A percentile compares a stretch with the other conserved stretches of the same genome.
These are phyloP conservation scores for Coemansia sp. DNA, from an alignment of 192 early-diverging fungal genomes.

Conservation along the genomic window DNA sequence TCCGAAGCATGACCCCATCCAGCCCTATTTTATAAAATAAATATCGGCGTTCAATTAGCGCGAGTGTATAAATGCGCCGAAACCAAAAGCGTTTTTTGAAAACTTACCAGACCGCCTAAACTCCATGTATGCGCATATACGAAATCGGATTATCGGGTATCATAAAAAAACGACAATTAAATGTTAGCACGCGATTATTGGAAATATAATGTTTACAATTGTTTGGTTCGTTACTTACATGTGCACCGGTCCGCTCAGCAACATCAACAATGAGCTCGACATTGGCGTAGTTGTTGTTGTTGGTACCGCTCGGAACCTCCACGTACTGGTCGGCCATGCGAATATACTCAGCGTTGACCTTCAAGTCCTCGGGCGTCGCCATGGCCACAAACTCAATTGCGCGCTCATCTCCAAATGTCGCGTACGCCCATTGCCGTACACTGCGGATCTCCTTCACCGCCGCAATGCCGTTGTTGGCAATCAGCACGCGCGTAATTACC, in stretches of 20 bases:
- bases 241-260: conserved; percentile 93
- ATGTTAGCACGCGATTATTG: no score
- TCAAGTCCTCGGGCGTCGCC: conserved; percentile 97
- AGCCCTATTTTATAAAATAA: no score
- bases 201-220: no score
- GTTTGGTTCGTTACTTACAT: no score
- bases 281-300: conserved; percentile 99
- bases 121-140: no score
- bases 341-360: conserved; percentile 98
- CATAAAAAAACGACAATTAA: no score
- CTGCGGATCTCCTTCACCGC: conserved; percentile 99
- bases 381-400: conserved; percentile 97
- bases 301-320: conserved; percentile 95
- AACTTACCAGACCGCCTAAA: no score
- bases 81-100: no score
- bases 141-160: no score
- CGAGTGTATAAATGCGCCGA: no score
- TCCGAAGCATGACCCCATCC: conserved; percentile 99
- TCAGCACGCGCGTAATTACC: conserved; percentile 91
- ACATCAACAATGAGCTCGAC: conserved; percentile 98
- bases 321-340: conserved; percentile 99
- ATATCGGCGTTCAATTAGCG: no score
- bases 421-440: conserved; percentile 97
- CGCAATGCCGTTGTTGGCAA: conserved; percentile 99
- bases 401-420: conserved; percentile 94